Conservation (phyloP, 2,329 filamentous ascomycete species). For the Albophoma yamanashiensis region DNA sequence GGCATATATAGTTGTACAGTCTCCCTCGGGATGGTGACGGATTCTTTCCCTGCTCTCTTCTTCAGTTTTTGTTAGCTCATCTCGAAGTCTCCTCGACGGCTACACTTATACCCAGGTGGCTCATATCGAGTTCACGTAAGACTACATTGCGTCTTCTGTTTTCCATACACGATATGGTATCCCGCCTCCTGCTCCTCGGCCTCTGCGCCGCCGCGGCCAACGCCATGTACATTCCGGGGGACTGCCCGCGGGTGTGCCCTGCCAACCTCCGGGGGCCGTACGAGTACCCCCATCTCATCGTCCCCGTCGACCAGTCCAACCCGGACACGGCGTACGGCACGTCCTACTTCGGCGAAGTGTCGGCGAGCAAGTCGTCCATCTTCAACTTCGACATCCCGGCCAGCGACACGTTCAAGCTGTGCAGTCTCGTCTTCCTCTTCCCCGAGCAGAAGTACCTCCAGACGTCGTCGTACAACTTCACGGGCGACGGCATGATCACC, state of each 20-base stretch:
- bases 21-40: neutral
- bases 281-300: constrained; percentile 51
- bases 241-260: constrained; percentile 24
- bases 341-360: constrained; percentile 44
- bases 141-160: too few species aligned
- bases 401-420: constrained; percentile 43
- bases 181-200: neutral
- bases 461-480: constrained; percentile 42
- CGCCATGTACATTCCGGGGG: constrained; percentile 6
- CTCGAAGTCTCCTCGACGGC: neutral
- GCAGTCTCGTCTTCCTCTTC: constrained; percentile 55
- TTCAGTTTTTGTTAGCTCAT: too few species aligned
- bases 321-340: constrained; percentile 42
- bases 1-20: neutral
- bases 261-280: constrained; percentile 32
- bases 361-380: constrained; percentile 41
- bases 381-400: constrained; percentile 60
- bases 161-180: neutral
- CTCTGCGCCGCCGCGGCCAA: constrained; percentile 6
- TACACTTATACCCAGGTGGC: neutral
- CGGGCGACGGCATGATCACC: constrained; percentile 37
- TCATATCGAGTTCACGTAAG: neutral
- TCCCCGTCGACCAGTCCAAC: constrained; percentile 44
- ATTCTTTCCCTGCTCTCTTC: neutral
- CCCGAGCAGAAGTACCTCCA: constrained; percentile 44